Evolutionary conservation across 2,329 filamentous ascomycete species (phyloP).

Genomic region (Aureobasidium namibiae): DNA sequence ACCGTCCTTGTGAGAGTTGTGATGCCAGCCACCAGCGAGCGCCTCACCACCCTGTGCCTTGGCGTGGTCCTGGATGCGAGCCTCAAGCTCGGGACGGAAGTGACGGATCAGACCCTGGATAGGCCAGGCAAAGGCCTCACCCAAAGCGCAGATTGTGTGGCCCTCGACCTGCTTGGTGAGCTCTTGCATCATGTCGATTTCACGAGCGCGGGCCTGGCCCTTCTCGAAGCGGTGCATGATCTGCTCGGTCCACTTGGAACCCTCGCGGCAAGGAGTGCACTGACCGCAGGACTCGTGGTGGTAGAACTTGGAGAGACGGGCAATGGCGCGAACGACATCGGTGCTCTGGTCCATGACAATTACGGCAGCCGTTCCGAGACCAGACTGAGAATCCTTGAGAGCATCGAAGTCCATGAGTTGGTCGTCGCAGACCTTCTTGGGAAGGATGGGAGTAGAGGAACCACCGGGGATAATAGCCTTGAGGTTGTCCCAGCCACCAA

Average conservation of each 20-base stretch:
- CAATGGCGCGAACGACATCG: constrained; percentile 90
- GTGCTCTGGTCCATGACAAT: constrained; percentile 99
- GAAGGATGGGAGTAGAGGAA: constrained; percentile 91
- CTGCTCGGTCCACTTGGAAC: constrained; percentile 97
- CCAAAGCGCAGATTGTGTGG: constrained; percentile 95
- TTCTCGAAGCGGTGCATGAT: constrained; percentile 97
- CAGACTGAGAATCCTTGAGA: constrained; percentile 94
- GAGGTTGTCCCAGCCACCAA: constrained; percentile 96
- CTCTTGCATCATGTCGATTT: constrained; percentile 99
- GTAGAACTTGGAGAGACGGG: constrained; percentile 91
- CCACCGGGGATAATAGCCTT: constrained; percentile 92
- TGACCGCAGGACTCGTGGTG: constrained; percentile 97
- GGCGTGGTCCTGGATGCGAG: constrained; percentile 74
- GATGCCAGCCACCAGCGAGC: constrained; percentile 81
- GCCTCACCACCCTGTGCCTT: constrained; percentile 63
- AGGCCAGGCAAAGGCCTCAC: constrained; percentile 97
- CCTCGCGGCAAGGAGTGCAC: constrained; percentile 98
- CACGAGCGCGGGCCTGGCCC: constrained; percentile 76
- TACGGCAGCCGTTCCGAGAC: constrained; percentile 92
- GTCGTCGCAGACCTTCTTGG: constrained; percentile 81
- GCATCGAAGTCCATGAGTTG: constrained; percentile 99
- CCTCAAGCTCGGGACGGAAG: constrained; percentile 93
- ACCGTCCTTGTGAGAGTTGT: constrained; percentile 66
- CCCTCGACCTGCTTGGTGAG: constrained; percentile 99
- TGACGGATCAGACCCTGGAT: constrained; percentile 97